Percentiles rank a stretch among this genome's conserved stretches.
These are phyloP conservation scores for Talaromyces atroroseus DNA, from an alignment of 2,329 filamentous ascomycete species.

Conservation along the genomic window DNA sequence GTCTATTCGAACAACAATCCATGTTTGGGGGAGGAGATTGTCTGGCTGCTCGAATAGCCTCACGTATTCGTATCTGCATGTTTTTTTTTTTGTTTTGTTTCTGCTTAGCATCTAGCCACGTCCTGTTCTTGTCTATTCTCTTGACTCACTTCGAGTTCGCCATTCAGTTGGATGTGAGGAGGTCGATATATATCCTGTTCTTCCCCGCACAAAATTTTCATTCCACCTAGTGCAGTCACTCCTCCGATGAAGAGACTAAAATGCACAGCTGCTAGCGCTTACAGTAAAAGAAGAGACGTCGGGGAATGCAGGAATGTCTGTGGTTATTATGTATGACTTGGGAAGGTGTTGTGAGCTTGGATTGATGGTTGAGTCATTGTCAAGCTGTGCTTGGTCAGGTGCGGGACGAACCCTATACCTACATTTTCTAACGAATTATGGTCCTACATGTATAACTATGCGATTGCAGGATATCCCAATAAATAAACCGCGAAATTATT, in stretches of 20 bases:
- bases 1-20: slow-evolving; percentile 91
- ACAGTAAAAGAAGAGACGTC: background rate
- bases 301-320: background rate
- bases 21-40: slow-evolving; percentile 77
- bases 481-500: too few species aligned
- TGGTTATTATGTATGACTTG: background rate
- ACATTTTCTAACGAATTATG: background rate
- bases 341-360: background rate
- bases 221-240: background rate
- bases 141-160: slow-evolving; percentile 35
- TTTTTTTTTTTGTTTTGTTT: background rate
- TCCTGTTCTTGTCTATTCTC: background rate
- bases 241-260: background rate
- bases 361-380: background rate
- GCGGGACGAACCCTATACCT: background rate
- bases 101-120: background rate
- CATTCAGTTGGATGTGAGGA: too few species aligned
- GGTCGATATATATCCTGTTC: background rate
- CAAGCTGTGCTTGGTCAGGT: background rate
- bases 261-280: background rate
- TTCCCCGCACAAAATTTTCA: slow-evolving; percentile 5
- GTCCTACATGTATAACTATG: background rate
- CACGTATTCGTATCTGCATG: slow-evolving; percentile 87
- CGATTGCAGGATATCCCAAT: too few species aligned
- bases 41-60: slow-evolving; percentile 82